Percentiles rank a stretch among this genome's conserved stretches.
These are phyloP conservation scores for Diaporthe vexans DNA, from an alignment of 2,329 filamentous ascomycete genomes.

Conservation along the genomic window DNA sequence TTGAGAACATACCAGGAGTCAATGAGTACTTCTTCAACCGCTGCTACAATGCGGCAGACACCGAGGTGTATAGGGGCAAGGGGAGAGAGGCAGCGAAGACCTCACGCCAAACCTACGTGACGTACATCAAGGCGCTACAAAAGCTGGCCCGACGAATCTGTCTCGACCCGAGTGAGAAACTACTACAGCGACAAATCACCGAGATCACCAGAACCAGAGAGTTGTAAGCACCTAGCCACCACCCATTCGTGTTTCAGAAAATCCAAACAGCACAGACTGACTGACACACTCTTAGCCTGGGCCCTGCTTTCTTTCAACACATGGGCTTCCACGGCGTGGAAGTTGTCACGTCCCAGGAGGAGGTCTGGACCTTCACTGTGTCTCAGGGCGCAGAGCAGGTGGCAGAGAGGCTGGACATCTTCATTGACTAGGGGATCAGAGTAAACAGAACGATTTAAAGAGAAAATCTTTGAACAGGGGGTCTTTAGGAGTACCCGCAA, in stretches of 20 bases:
- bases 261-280: too few species aligned
- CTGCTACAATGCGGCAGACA: background rate
- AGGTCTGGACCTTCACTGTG: background rate
- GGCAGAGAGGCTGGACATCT: background rate
- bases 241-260: background rate
- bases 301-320: background rate
- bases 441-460: background rate
- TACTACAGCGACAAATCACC: background rate
- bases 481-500: background rate
- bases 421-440: background rate
- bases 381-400: background rate
- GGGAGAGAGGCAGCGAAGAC: background rate
- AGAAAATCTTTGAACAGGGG: background rate
- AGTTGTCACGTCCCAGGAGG: background rate
- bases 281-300: background rate
- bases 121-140: background rate
- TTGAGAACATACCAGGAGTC: background rate
- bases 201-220: background rate
- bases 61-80: accelerated
- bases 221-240: background rate
- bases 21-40: background rate
- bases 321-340: background rate
- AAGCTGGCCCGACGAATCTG: background rate
- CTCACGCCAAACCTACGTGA: background rate
- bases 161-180: background rate